Base-by-base conservation (phyloP, 2,329 filamentous ascomycete species). In the Trichoderma afroharzianum region DNA sequence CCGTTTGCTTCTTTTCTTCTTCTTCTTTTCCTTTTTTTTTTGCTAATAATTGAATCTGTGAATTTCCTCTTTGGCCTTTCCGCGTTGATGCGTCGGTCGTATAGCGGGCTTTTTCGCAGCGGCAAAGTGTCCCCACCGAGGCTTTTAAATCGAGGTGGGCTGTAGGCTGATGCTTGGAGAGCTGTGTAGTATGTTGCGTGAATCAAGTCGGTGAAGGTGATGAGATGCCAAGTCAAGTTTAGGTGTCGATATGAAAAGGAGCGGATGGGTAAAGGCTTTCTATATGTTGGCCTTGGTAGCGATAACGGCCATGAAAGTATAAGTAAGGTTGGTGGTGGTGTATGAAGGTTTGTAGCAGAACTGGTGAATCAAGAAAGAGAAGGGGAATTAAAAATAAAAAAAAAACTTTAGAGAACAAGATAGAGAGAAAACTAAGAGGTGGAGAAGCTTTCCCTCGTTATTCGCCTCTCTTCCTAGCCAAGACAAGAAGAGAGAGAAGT, bases 401-500 rank as follows among this genome's bases (percentile, higher is more conserved):
- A 53, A 24, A 26, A 24, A 9, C 12, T 21, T 6, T 2, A 8
- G 6, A 33, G 26, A 30, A 9, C 18, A 43, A 26, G 28, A 26
- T 8, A 14, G 12, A 26, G 30, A 63, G 33, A 7, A 55, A 72
- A 26, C 67, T 61, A 26, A 61, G 43, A 21, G 21, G 47, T 39
- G 58, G n/a, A 50, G 12, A 24, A 21, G n/a, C n/a, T 21, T 28
- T 59, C 11, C 47, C 39, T 18, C 21, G 8, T 30, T 32, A 14
- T 68, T 39, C 32, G n/a, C 30, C 21, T 39, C 71, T 70, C 30
- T 59, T 32, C 43, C 7, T 8, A 39, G 28, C 67, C 66, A 70
- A 62, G n/a, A 53, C 67, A 70, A 18, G 39, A 72, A 36, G 21
- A 63, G 67, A 58, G 33, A 39, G 53, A 72, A 59, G 18, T 39